A percentile compares a stretch with the other conserved stretches of the same genome.
phyloP scores from a whole-genome alignment of 441 rosid species.

The Populus hybrid region DNA sequence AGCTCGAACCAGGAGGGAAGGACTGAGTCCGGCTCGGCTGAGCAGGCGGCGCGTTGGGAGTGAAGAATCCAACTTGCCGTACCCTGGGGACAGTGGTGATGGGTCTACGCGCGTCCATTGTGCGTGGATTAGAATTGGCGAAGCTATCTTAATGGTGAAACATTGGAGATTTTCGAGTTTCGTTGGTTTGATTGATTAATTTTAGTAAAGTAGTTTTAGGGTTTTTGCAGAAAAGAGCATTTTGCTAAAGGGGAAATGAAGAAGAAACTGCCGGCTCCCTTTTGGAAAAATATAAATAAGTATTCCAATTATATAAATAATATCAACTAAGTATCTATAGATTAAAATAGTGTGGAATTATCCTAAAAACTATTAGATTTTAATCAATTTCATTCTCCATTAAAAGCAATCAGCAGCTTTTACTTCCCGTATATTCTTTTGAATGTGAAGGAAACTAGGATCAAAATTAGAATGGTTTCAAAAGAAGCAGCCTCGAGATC shows the following conservation, averaged over 20 bases:
- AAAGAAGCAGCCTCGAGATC: too few relatives aligned
- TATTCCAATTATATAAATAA: not conserved
- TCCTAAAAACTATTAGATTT: not conserved
- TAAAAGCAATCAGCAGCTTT: not conserved
- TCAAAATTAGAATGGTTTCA: too few relatives aligned
- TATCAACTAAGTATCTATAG: not conserved
- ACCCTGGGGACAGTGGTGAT: conserved; percentile 74
- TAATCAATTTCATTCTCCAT: not conserved
- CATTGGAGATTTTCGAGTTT: not conserved
- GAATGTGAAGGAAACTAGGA: too few relatives aligned
- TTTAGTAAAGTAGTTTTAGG: not conserved
- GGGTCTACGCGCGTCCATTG: conserved; percentile 78
- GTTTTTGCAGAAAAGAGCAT: not conserved
- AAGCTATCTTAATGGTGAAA: not conserved
- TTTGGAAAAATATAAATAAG: not conserved
- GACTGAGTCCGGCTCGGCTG: conserved; percentile 36
- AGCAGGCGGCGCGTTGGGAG: conserved; percentile 45
- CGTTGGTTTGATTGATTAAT: not conserved
- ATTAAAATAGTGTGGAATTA: too few relatives aligned
- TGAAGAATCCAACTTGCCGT: conserved; percentile 85
- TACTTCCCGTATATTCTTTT: not conserved
- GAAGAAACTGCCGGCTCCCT: too few relatives aligned
- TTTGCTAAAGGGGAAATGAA: not conserved
- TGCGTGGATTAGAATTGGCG: not conserved
- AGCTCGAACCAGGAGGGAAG: conserved; percentile 28